Conservation (phyloP, 768 basidiomycete species). For the Lentinula boryana region DNA sequence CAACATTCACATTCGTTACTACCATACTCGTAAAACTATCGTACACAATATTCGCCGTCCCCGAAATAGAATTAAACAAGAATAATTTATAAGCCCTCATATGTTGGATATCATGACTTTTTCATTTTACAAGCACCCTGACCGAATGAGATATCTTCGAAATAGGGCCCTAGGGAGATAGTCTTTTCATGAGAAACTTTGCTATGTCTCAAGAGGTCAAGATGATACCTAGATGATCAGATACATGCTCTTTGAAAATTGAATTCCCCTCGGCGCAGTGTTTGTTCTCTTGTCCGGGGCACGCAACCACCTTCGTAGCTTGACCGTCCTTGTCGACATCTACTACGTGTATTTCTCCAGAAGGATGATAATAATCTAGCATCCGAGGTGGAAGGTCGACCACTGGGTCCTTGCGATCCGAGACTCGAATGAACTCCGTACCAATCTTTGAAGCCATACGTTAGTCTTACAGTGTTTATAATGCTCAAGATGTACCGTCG, state of each 20-base stretch:
- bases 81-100: background rate
- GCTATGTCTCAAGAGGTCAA: background rate
- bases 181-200: background rate
- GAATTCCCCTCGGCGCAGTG: background rate
- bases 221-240: background rate
- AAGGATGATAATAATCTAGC: background rate
- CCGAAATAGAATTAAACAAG: background rate
- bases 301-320: background rate
- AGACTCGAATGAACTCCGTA: background rate
- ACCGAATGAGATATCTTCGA: background rate
- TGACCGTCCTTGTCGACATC: background rate
- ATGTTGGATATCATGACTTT: background rate
- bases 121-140: background rate
- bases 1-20: background rate
- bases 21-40: background rate
- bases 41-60: background rate
- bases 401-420: background rate
- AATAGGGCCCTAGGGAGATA: background rate
- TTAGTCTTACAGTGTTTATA: background rate
- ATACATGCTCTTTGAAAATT: background rate
- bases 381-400: background rate
- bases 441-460: background rate
- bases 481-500: constrained; percentile 7
- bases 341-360: background rate
- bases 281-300: background rate